Percentiles rank a stretch among this genome's conserved stretches.
Evolutionary conservation across 306 rosid genomes (phyloP).

Genomic region (Calophaca sinica): DNA sequence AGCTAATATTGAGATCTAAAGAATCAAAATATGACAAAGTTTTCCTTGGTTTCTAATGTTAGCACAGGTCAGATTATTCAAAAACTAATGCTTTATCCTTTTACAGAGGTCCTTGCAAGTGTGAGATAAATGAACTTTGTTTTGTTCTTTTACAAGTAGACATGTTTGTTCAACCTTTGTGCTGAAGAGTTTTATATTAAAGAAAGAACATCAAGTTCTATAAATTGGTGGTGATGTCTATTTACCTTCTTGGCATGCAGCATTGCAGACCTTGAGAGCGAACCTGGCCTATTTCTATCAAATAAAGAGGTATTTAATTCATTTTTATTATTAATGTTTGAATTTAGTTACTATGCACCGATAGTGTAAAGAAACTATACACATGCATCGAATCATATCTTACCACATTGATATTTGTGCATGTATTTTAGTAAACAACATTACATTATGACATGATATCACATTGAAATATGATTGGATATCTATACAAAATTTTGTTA

Average conservation of each 20-base stretch:
- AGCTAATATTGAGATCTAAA: neutral
- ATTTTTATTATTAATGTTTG: conserved; percentile 18
- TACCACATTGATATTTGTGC: no score
- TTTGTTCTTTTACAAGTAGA: neutral
- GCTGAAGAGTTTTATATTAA: conserved; percentile 7
- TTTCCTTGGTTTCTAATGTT: no score
- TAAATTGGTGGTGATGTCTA: conserved; percentile 6
- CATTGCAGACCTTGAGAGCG: conserved; percentile 89
- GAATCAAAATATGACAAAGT: no score
- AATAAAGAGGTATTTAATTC: conserved; percentile 66
- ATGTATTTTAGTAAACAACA: no score
- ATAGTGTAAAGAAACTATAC: neutral
- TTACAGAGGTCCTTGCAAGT: neutral
- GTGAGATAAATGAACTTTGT: conserved; percentile 6
- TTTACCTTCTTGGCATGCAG: conserved; percentile 58
- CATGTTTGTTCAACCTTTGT: neutral
- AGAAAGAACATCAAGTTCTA: neutral
- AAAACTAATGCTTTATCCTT: no score
- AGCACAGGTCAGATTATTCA: no score
- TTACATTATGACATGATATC: no score
- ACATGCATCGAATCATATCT: no score
- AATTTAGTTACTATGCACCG: neutral
- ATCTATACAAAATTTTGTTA: no score
- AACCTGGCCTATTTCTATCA: conserved; percentile 81
- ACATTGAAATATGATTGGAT: no score